Base-by-base conservation (phyloP, 2,329 filamentous ascomycete genomes). In the Colletotrichum horii region DNA sequence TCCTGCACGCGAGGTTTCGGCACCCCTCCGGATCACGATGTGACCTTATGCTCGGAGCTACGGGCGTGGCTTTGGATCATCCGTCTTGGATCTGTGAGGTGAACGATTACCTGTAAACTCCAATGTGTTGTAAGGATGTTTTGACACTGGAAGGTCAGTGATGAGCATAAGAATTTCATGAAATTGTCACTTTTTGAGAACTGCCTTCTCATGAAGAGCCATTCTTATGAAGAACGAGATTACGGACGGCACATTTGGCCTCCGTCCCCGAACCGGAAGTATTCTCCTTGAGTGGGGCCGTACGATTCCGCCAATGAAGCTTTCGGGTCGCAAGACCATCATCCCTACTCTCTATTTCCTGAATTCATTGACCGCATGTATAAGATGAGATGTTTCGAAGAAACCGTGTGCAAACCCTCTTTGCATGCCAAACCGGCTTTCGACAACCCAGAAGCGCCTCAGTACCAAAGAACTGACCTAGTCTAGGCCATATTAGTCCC, bases 191-290 rank as follows among this genome's bases (percentile, higher is more conserved):
- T 6, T 9, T 43, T 6, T 43, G 36, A 43, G 16, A 43, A 43
- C 1, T 2, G 36, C n/a, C n/a, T n/a, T n/a, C n/a, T n/a, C n/a
- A n/a, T n/a, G n/a, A 5, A 8, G 28, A 30, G 6, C 28, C 6
- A 5, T 30, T n/a, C 12, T n/a, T 19, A 14, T 30, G 11, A 8
- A n/a, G 38, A 48, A 8, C 19, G 5, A 28, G 22, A 43, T n/a
- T n/a, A 22, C 28, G 66, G 60, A 38, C 15, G 38, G 9, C 7
- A 38, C 6, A 11, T 24, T 24, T 8, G 16, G 26, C 19, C 70
- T 68, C 69, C 73, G 69, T 24, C 19, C 62, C 26, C 58, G 56
- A 68, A 68, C 19, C 62, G 56, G 73, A 68, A 64, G 26, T 73
- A 30, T 24, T 36, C 68, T 55, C 60, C 67, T 24, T 8, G 56